Percentiles rank a stretch among this genome's conserved stretches.
These are phyloP conservation scores for Orbilia blumenaviensis DNA, from an alignment of 2,329 filamentous ascomycete genomes.

Conservation along the genomic window DNA sequence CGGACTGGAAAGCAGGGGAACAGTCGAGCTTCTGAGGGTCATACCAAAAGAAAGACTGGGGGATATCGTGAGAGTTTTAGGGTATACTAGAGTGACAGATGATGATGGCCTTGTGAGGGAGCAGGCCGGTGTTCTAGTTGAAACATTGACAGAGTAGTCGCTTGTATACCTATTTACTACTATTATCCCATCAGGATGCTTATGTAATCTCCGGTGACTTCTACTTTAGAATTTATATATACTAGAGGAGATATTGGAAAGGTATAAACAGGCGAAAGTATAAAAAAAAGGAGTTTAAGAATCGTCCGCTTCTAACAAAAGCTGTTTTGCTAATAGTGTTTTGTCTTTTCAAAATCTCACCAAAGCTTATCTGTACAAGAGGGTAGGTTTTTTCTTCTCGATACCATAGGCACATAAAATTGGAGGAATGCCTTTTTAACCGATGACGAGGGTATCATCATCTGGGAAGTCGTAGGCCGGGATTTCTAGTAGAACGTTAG, in stretches of 20 bases:
- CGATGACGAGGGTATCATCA: slow-evolving; percentile 87
- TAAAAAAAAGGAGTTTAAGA: slow-evolving; percentile 22
- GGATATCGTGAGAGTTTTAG: slow-evolving; percentile 71
- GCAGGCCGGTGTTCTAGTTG: slow-evolving; percentile 73
- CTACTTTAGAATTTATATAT: slow-evolving; percentile 42
- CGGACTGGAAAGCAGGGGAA: slow-evolving; percentile 67
- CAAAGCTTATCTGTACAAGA: slow-evolving; percentile 47
- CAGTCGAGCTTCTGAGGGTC: slow-evolving; percentile 58
- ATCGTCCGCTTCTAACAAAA: slow-evolving; percentile 40
- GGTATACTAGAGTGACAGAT: slow-evolving; percentile 73
- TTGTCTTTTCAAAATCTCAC: slow-evolving; percentile 25
- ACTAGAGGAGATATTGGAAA: slow-evolving; percentile 53
- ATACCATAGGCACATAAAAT: not conserved
- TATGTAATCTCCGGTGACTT: slow-evolving; percentile 21
- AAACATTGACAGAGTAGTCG: slow-evolving; percentile 59
- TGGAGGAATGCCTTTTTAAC: slow-evolving; percentile 68
- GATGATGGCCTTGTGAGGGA: slow-evolving; percentile 73
- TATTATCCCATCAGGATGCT: slow-evolving; percentile 14
- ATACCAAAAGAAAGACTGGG: slow-evolving; percentile 58
- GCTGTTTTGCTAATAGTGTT: slow-evolving; percentile 13
- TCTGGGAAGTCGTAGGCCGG: slow-evolving; percentile 92
- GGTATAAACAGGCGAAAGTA: slow-evolving; percentile 44
- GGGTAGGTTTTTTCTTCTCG: slow-evolving; percentile 9
- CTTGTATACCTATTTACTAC: not conserved
- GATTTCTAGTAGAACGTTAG: slow-evolving; percentile 71